Base-by-base conservation (phyloP, 257 asterid genomes). In the Pogostemon cablin region DNA sequence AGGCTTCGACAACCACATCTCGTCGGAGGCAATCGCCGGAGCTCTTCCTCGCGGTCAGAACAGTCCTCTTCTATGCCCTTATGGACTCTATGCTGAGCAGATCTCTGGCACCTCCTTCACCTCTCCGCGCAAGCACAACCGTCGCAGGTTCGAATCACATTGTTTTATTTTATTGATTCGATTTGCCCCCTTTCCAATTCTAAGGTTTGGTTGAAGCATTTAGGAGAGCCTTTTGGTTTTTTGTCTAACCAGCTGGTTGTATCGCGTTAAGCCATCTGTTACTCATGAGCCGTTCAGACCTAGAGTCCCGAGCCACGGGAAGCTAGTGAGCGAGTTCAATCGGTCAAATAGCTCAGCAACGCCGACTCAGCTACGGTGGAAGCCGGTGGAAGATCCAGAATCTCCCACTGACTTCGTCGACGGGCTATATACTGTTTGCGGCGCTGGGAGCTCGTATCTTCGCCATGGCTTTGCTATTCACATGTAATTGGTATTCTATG, bases 101-200 rank as follows among this genome's bases (percentile, higher is more conserved):
- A 82, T 93, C 72, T 93, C 99, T 65, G 99, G 99, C 75, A 82
- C 99, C 72, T 89, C 99, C 52, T 93, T 93, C 84, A 93, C 99
- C 73, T 83, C 98, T 5, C 99, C 98, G 5, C 98, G 99, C 77
- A 87, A 89, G 80, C 91, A 81, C 60, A 93, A 93, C 63, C 91
- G 79, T 72, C 92, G 95, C 80, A 91, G 96, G 98, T 82, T 39
- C n/a, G 63, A 11, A 46, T 66, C 25, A 35, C 11, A 6, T 2
- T 20, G 32, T 17, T 9, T n/a, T 9, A 50, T 10, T 10, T 40
- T n/a, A 9, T 58, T 9, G 7, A 15, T 32, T 55, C 17, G 25
- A n/a, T 17, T 34, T 12, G 49, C 44, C 62, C 44, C 61, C 6
- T 63, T 52, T 12, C 56, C 57, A 10, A 40, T 59, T 76, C 72